Conservation (phyloP, 208 protist genomes). For the Wallacemonas sp. region DNA sequence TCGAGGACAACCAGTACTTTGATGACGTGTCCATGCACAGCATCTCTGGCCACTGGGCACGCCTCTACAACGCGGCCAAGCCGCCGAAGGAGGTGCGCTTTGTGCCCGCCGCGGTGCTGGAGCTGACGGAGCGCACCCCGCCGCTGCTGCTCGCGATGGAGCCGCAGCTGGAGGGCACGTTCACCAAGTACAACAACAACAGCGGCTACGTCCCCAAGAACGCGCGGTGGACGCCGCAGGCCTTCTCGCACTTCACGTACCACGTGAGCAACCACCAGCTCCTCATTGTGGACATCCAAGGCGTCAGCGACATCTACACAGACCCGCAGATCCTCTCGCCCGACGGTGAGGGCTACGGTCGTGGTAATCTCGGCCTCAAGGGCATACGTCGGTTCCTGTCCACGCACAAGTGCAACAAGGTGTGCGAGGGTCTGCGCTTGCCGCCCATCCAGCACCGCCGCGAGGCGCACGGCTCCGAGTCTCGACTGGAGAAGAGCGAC, state of each 20-base stretch:
- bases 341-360: conserved; percentile 77
- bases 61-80: conserved; percentile 57
- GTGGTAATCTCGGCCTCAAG: conserved; percentile 76
- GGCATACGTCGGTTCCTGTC: conserved; percentile 77
- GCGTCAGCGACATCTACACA: conserved; percentile 89
- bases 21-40: conserved; percentile 88
- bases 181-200: conserved; percentile 94
- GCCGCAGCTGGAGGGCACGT: conserved; percentile 71
- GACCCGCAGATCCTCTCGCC: conserved; percentile 90
- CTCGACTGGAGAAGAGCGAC: conserved; percentile 6
- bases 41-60: conserved; percentile 77
- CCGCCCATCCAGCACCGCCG: conserved; percentile 33
- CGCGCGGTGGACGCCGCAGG: conserved; percentile 83
- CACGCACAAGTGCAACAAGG: conserved; percentile 83
- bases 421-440: conserved; percentile 70
- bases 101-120: conserved; percentile 73
- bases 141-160: conserved; percentile 81
- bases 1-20: conserved; percentile 74
- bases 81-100: conserved; percentile 78
- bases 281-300: conserved; percentile 91
- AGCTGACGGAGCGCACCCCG: conserved; percentile 51
- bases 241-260: conserved; percentile 93
- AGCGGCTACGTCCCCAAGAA: conserved; percentile 73
- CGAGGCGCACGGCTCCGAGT: conserved; percentile 12
- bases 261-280: conserved; percentile 59